Conservation (phyloP, 2,329 filamentous ascomycete species). For the Colletotrichum sp. region DNA sequence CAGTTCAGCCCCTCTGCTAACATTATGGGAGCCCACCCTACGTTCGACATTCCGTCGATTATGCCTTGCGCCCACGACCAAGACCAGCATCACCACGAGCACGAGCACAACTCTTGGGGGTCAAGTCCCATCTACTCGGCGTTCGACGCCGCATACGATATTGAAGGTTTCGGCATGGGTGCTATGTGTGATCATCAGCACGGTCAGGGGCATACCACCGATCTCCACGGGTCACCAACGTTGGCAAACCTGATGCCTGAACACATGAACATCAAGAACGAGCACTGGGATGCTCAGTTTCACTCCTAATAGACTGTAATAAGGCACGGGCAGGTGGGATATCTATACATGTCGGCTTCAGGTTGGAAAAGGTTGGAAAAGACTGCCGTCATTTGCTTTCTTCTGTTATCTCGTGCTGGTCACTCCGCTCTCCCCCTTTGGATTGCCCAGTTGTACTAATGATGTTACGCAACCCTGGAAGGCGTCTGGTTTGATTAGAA, state of each 20-base stretch:
- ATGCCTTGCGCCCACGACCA: constrained; percentile 28
- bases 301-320: not conserved
- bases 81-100: constrained; percentile 30
- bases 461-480: constrained; percentile 12
- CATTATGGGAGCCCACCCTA: constrained; percentile 31
- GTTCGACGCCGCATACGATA: constrained; percentile 45
- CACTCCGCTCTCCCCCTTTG: constrained; percentile 7
- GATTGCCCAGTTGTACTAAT: constrained; percentile 15
- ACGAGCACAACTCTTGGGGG: constrained; percentile 33
- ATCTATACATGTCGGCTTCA: not conserved
- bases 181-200: constrained; percentile 34
- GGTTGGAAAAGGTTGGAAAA: not conserved
- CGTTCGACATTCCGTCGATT: constrained; percentile 33
- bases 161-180: constrained; percentile 37
- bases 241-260: constrained; percentile 28
- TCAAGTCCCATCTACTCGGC: constrained; percentile 40
- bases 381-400: not conserved
- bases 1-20: constrained; percentile 35
- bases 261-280: constrained; percentile 38
- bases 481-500: constrained; percentile 16
- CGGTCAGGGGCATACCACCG: constrained; percentile 29
- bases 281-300: constrained; percentile 33
- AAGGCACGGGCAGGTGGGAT: not conserved
- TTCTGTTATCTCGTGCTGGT: constrained; percentile 11
- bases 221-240: constrained; percentile 27